Conservation (phyloP, 2,329 filamentous ascomycete species). For the Lasiodiplodia gonubiensis region DNA sequence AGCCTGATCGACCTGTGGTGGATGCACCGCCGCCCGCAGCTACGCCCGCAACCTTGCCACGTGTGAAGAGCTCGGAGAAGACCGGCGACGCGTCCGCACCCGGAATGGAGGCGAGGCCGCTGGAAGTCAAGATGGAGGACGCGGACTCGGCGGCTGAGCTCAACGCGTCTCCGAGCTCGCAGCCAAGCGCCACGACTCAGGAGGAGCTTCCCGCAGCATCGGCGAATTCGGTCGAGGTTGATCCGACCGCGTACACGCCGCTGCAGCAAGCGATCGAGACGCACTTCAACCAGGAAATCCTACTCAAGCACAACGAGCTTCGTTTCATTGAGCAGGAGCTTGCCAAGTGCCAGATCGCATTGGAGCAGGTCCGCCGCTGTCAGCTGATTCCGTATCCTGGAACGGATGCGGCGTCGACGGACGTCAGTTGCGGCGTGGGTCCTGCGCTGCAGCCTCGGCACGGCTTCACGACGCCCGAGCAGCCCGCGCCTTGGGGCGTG, state of each 20-base stretch:
- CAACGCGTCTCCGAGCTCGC: slow-evolving; percentile 31
- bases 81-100: slow-evolving; percentile 15
- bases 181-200: slow-evolving; percentile 38
- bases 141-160: slow-evolving; percentile 32
- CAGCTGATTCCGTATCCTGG: slow-evolving; percentile 89
- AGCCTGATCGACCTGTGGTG: slow-evolving; percentile 31
- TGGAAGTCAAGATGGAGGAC: slow-evolving; percentile 30
- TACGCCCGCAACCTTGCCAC: slow-evolving; percentile 29
- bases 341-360: slow-evolving; percentile 89
- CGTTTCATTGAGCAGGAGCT: slow-evolving; percentile 95
- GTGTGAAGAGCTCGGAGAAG: slow-evolving; percentile 33
- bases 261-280: slow-evolving; percentile 78
- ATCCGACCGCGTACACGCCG: slow-evolving; percentile 52
- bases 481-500: slow-evolving; percentile 88
- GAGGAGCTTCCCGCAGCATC: slow-evolving; percentile 6
- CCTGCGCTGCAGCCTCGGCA: slow-evolving; percentile 67
- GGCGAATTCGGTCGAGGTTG: slow-evolving; percentile 24
- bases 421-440: slow-evolving; percentile 77
- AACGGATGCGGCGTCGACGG: slow-evolving; percentile 67
- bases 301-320: slow-evolving; percentile 93
- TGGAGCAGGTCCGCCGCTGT: slow-evolving; percentile 92
- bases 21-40: slow-evolving; percentile 34
- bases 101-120: slow-evolving; percentile 31
- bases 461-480: slow-evolving; percentile 71
- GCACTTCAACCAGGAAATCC: slow-evolving; percentile 87